Percentiles rank a stretch among this genome's conserved stretches.
phyloP scores from a whole-genome alignment of 441 rosid genomes.

The Erodium texanum region DNA sequence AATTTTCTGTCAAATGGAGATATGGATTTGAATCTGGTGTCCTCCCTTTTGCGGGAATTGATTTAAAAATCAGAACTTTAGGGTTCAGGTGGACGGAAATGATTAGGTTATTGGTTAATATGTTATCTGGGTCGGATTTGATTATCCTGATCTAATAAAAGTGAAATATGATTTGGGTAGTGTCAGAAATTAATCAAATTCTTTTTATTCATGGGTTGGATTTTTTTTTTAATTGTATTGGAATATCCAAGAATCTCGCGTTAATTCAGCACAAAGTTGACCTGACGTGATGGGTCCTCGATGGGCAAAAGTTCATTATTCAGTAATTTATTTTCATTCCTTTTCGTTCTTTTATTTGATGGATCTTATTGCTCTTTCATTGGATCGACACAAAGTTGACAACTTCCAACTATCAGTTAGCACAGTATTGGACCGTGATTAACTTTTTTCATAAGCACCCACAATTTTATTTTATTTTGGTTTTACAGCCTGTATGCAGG shows the following conservation, averaged over 20 bases:
- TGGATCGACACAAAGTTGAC: not conserved
- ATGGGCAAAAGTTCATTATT: not conserved
- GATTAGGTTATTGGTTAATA: not conserved
- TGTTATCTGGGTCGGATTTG: not conserved
- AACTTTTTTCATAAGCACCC: not conserved
- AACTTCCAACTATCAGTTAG: not conserved
- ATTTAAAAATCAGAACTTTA: not conserved
- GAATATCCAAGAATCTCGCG: not conserved
- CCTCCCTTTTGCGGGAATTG: not conserved
- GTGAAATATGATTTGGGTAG: constrained; percentile 1
- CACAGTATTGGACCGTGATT: not conserved
- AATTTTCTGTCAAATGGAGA: not conserved
- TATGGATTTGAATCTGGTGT: not conserved
- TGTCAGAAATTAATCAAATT: too few species aligned
- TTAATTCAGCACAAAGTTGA: not conserved
- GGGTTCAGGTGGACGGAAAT: not conserved
- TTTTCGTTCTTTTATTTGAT: not conserved
- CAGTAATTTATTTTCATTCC: not conserved
- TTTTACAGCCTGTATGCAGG: not conserved
- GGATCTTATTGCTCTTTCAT: not conserved
- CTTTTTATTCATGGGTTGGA: not conserved
- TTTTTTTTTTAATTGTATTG: not conserved
- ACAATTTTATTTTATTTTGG: not conserved
- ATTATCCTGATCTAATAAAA: not conserved
- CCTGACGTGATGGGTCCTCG: not conserved